These are phyloP conservation scores for Sanguinoderma infundibulare DNA, from an alignment of 1,284 basidiomycete species.

Conservation along the genomic window DNA sequence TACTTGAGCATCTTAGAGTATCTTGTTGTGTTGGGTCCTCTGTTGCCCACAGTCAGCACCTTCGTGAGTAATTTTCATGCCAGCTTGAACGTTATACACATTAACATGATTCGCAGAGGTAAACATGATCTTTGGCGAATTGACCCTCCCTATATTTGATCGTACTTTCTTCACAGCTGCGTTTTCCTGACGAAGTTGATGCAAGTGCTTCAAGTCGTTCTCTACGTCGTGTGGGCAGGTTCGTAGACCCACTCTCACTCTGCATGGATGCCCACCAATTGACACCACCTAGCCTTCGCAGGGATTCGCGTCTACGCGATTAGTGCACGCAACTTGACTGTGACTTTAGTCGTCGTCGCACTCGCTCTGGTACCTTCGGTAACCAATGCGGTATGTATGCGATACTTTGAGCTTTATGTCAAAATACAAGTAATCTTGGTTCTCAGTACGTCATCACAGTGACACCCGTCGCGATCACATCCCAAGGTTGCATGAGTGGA, in stretches of 20 bases:
- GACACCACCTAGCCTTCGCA: slow-evolving; percentile 9
- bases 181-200: slow-evolving; percentile 3
- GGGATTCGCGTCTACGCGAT: slow-evolving; percentile 22
- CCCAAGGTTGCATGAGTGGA: slow-evolving; percentile 2
- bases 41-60: slow-evolving; percentile 10
- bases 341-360: slow-evolving; percentile 12
- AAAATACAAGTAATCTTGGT: too few species aligned
- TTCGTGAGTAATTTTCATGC: slow-evolving; percentile 3
- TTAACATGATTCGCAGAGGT: slow-evolving; percentile 11
- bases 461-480: neutral
- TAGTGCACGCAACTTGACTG: slow-evolving; percentile 5
- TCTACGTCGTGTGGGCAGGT: slow-evolving; percentile 23
- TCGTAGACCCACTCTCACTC: neutral
- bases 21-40: slow-evolving; percentile 14
- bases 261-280: neutral
- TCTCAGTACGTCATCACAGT: neutral
- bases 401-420: neutral
- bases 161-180: neutral
- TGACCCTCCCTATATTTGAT: neutral
- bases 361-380: slow-evolving; percentile 20
- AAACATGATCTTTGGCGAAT: neutral
- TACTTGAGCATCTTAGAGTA: slow-evolving; percentile 17
- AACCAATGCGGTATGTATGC: slow-evolving; percentile 13
- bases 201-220: slow-evolving; percentile 4
- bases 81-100: neutral